These are phyloP conservation scores for Cercospora zeina DNA, from an alignment of 2,329 filamentous ascomycete species.

Conservation along the genomic window DNA sequence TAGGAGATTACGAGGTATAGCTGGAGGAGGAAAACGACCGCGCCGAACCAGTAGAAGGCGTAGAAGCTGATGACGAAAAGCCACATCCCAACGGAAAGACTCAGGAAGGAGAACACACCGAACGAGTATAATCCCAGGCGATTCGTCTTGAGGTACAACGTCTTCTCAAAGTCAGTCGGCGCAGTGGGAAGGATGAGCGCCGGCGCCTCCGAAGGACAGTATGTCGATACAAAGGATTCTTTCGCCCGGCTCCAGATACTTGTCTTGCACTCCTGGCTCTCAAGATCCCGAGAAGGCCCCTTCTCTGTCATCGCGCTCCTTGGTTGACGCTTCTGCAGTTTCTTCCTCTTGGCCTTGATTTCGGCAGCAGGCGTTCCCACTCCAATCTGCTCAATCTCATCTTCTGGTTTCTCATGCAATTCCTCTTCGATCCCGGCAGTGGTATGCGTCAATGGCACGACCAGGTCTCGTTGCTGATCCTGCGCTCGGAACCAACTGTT, in stretches of 20 bases:
- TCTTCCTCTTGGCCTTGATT: conserved; percentile 19
- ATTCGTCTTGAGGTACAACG: conserved; percentile 45
- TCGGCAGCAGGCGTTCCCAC: neutral
- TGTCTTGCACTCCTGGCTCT: conserved; percentile 17
- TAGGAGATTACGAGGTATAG: conserved; percentile 48
- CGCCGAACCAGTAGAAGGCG: conserved; percentile 40
- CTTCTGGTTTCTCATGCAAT: conserved; percentile 13
- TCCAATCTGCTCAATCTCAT: conserved; percentile 22
- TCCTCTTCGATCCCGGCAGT: neutral
- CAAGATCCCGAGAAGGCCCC: conserved; percentile 1
- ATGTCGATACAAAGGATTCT: conserved; percentile 24
- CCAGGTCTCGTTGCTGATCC: conserved; percentile 15
- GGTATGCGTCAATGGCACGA: conserved; percentile 12
- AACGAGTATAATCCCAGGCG: conserved; percentile 46
- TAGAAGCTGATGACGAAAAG: conserved; percentile 44
- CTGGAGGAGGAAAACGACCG: conserved; percentile 45
- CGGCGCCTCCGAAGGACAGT: conserved; percentile 25
- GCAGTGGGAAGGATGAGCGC: conserved; percentile 41
- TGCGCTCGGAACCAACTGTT: conserved; percentile 19
- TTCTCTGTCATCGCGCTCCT: conserved; percentile 8
- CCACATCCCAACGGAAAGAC: conserved; percentile 49
- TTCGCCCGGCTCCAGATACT: conserved; percentile 23
- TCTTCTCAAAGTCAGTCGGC: conserved; percentile 47
- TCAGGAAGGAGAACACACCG: conserved; percentile 46
- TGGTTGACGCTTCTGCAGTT: conserved; percentile 19